Percentiles rank a stretch among this genome's conserved stretches.
Conservation (phyloP, 2,329 filamentous ascomycete species). For the Orbilia brochopaga region DNA sequence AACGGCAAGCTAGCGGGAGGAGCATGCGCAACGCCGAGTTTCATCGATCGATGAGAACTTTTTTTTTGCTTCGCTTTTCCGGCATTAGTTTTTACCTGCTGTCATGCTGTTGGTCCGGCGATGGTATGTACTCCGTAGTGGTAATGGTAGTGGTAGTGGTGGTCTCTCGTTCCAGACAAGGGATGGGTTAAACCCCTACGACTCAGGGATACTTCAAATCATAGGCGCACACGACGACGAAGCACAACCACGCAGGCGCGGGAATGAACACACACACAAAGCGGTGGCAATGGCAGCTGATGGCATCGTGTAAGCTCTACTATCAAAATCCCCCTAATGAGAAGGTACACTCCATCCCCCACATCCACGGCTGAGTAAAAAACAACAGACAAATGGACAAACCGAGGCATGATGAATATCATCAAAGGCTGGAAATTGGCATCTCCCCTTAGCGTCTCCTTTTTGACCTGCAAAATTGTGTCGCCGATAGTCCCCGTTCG, state of each 20-base stretch:
- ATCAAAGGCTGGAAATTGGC: constrained; percentile 17
- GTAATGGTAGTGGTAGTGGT: no score
- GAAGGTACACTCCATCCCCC: constrained; percentile 51
- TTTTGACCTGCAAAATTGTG: not conserved
- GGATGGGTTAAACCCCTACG: constrained; percentile 46
- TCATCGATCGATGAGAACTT: constrained; percentile 28
- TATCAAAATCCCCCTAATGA: constrained; percentile 50
- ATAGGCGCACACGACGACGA: constrained; percentile 50
- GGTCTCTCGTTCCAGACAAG: constrained; percentile 42
- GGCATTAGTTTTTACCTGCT: constrained; percentile 27
- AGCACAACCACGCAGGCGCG: constrained; percentile 51
- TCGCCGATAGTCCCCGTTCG: not conserved
- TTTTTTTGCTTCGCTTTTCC: constrained; percentile 20
- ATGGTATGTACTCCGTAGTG: no score
- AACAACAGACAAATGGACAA: constrained; percentile 33
- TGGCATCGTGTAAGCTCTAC: constrained; percentile 51
- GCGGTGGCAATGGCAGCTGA: constrained; percentile 49
- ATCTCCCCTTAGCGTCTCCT: not conserved
- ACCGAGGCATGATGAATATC: constrained; percentile 21
- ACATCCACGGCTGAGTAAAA: not conserved
- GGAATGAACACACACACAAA: constrained; percentile 52
- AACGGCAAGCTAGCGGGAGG: constrained; percentile 47
- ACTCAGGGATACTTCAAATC: constrained; percentile 50
- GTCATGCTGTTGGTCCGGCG: constrained; percentile 19
- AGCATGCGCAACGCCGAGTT: constrained; percentile 29